Conservation (phyloP, 1,284 basidiomycete species). For the Pseudozyma tsukubaensis region DNA sequence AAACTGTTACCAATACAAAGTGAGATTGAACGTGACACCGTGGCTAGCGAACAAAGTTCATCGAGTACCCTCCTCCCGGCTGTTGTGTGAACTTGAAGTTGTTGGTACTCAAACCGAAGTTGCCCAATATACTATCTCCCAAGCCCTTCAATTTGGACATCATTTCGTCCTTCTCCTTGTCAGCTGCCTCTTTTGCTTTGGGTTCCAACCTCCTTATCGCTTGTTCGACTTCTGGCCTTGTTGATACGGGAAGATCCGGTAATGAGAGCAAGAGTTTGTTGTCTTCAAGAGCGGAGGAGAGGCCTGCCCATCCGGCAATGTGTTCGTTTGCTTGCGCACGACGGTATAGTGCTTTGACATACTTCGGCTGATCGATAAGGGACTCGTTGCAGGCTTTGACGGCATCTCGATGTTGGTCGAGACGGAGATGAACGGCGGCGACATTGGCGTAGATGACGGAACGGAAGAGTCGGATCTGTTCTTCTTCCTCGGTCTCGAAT, state of each 20-base stretch:
- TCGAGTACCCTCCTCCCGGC: conserved; percentile 82
- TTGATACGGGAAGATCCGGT: conserved; percentile 74
- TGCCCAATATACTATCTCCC: conserved; percentile 83
- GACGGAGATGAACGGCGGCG: conserved; percentile 80
- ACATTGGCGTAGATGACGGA: conserved; percentile 78
- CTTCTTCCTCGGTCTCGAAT: conserved; percentile 35
- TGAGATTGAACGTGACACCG: not conserved
- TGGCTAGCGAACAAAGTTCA: conserved; percentile 76
- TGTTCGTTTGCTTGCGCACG: conserved; percentile 85
- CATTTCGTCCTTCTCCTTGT: conserved; percentile 92
- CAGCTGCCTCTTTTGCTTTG: conserved; percentile 79
- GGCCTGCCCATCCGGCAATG: conserved; percentile 82
- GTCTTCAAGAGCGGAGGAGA: conserved; percentile 80
- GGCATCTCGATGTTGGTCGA: conserved; percentile 74
- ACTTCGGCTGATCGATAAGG: conserved; percentile 82
- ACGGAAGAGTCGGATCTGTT: conserved; percentile 37
- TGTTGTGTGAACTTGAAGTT: conserved; percentile 92
- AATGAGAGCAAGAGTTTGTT: conserved; percentile 78
- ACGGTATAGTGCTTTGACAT: conserved; percentile 87
- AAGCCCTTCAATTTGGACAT: conserved; percentile 89
- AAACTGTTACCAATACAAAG: conserved; percentile 20
- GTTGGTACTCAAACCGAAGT: conserved; percentile 69
- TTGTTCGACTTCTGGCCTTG: conserved; percentile 59
- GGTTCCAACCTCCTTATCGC: conserved; percentile 71
- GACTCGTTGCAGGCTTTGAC: conserved; percentile 81